phyloP scores from a whole-genome alignment of 352 stramenopile genomes.

The Globisporangium nunn region DNA sequence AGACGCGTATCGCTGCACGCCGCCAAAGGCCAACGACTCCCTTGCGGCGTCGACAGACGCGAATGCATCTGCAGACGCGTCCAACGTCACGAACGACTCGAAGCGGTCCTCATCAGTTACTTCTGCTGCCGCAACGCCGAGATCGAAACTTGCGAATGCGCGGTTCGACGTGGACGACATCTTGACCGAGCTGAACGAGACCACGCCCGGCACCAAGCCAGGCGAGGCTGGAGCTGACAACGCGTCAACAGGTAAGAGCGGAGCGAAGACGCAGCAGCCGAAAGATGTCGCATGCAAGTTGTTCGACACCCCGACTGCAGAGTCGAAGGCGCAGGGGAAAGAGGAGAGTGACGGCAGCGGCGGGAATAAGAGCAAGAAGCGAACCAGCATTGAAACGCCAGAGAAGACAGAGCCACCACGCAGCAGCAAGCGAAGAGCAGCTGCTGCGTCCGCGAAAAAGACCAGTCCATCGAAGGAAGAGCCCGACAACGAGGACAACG shows the following conservation, averaged over 20 bases:
- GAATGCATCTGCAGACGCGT: constrained; percentile 2
- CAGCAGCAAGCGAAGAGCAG: constrained; percentile 18
- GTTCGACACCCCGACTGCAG: constrained; percentile 49
- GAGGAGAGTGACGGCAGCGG: not conserved
- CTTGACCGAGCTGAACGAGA: constrained; percentile 49
- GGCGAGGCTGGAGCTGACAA: constrained; percentile 17
- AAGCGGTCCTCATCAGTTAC: constrained; percentile 1
- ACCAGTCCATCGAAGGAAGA: constrained; percentile 7
- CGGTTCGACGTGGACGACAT: constrained; percentile 53
- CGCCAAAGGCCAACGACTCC: constrained; percentile 2
- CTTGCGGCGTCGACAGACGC: constrained; percentile 9
- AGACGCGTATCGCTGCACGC: constrained; percentile 36
- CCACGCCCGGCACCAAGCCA: constrained; percentile 24
- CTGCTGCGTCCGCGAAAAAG: not conserved
- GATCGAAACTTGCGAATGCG: constrained; percentile 14
- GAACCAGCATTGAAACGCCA: constrained; percentile 9
- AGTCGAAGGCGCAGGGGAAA: constrained; percentile 11
- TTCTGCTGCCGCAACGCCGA: constrained; percentile 14
- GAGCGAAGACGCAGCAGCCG: constrained; percentile 9
- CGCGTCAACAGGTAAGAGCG: not conserved
- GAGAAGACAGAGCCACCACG: constrained; percentile 30
- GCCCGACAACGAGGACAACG: constrained; percentile 18
- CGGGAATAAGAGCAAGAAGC: constrained; percentile 3
- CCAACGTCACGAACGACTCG: constrained; percentile 4
- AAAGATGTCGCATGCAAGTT: constrained; percentile 39